Evolutionary conservation across 2,329 filamentous ascomycete species (phyloP).

Genomic region (Pochonia chlamydosporia): DNA sequence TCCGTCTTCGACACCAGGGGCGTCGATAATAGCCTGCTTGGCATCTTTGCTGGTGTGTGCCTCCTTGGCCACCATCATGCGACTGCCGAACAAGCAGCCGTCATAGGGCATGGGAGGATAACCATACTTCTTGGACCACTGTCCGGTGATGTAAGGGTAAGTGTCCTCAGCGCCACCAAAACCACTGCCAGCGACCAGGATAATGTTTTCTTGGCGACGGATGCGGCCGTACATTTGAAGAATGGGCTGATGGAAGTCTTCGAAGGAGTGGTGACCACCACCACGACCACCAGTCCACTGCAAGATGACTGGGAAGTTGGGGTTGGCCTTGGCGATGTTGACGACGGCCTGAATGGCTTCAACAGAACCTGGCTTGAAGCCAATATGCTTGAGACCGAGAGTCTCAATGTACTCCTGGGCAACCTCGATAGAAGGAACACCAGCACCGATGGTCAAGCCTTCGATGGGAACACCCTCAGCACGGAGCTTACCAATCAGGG

Average conservation of each 20-base stretch:
- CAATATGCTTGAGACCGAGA: slow-evolving; percentile 84
- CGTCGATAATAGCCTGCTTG: slow-evolving; percentile 85
- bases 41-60: slow-evolving; percentile 81
- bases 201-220: slow-evolving; percentile 77
- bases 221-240: slow-evolving; percentile 88
- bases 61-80: slow-evolving; percentile 93
- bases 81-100: slow-evolving; percentile 82
- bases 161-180: slow-evolving; percentile 88
- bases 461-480: slow-evolving; percentile 86
- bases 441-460: slow-evolving; percentile 85
- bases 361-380: slow-evolving; percentile 87
- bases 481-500: slow-evolving; percentile 71
- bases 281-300: slow-evolving; percentile 95
- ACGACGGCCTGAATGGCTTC: slow-evolving; percentile 86
- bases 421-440: slow-evolving; percentile 89
- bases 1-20: slow-evolving; percentile 71
- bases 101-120: slow-evolving; percentile 94
- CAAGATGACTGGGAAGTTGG: slow-evolving; percentile 83
- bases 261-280: slow-evolving; percentile 89
- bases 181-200: slow-evolving; percentile 84
- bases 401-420: slow-evolving; percentile 93
- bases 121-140: slow-evolving; percentile 80
- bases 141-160: slow-evolving; percentile 85
- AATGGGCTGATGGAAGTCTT: slow-evolving; percentile 91
- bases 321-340: slow-evolving; percentile 92